These are phyloP conservation scores for Vickermania spadyakhi DNA, from an alignment of 208 protist species.

Conservation along the genomic window DNA sequence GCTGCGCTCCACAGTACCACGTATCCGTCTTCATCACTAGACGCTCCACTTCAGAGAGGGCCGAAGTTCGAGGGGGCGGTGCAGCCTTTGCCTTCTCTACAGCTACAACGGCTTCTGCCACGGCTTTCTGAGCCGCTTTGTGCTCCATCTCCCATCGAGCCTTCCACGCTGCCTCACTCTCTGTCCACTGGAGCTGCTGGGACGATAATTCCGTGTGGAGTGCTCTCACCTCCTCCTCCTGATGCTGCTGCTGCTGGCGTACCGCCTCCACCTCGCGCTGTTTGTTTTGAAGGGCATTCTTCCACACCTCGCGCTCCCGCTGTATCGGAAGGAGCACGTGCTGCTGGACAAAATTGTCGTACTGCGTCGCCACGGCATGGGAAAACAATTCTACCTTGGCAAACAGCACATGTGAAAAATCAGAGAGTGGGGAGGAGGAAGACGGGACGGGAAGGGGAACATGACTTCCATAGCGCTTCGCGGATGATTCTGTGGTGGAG, in stretches of 20 bases:
- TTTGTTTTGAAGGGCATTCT: neutral
- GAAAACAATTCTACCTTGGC: too few species aligned
- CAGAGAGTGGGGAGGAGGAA: too few species aligned
- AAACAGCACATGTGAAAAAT: too few species aligned
- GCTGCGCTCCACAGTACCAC: neutral
- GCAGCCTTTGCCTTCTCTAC: too few species aligned
- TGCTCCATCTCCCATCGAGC: neutral
- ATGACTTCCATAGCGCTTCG: too few species aligned
- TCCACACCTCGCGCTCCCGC: too few species aligned
- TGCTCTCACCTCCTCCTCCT: neutral
- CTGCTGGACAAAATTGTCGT: too few species aligned
- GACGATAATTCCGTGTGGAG: constrained; percentile 1
- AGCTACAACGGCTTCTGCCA: too few species aligned
- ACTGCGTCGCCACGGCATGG: too few species aligned
- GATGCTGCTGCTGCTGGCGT: neutral
- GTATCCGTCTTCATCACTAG: neutral
- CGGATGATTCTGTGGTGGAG: too few species aligned
- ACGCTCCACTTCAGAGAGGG: neutral
- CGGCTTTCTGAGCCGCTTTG: neutral
- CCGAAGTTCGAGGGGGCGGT: neutral
- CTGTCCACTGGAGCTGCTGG: neutral
- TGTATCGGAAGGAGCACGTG: too few species aligned
- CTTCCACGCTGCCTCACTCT: constrained; percentile 1
- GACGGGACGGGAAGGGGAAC: too few species aligned
- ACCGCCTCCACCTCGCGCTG: neutral